A percentile compares a stretch with the other conserved stretches of the same genome.
These are phyloP conservation scores for Tricholoma sp. DNA, from an alignment of 768 basidiomycete genomes.

Conservation along the genomic window DNA sequence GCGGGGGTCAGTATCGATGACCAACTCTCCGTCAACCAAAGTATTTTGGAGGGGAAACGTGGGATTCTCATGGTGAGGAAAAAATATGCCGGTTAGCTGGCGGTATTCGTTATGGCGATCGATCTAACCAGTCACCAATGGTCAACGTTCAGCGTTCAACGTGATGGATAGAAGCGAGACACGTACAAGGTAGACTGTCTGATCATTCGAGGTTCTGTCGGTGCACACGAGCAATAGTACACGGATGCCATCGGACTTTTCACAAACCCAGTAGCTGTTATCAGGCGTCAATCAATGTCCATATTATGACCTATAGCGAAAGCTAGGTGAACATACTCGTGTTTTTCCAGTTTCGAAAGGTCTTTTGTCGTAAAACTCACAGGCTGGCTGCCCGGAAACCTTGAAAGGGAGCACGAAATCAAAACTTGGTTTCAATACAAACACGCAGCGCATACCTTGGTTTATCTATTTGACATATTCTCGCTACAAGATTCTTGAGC, in stretches of 20 bases:
- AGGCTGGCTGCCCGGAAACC: conserved; percentile 95
- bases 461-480: conserved; percentile 58
- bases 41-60: conserved; percentile 68
- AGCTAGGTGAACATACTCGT: conserved; percentile 57
- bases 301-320: not conserved
- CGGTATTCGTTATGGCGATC: conserved; percentile 92
- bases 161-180: not conserved
- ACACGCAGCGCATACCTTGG: conserved; percentile 44
- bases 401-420: conserved; percentile 22
- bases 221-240: conserved; percentile 80
- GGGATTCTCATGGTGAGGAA: conserved; percentile 82
- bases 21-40: conserved; percentile 90
- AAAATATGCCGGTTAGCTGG: conserved; percentile 69
- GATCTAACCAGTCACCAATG: conserved; percentile 48
- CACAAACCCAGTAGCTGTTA: conserved; percentile 95
- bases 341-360: conserved; percentile 68
- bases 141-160: not conserved
- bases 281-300: not conserved
- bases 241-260: conserved; percentile 95
- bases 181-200: conserved; percentile 74
- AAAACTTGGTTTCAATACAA: conserved; percentile 2
- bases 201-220: conserved; percentile 44
- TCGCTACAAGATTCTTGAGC: conserved; percentile 60
- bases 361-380: conserved; percentile 78
- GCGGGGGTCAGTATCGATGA: conserved; percentile 79